Evolutionary conservation across 768 basidiomycete species (phyloP), one percentile per base, ranked within the genome.

Genomic region (Pleurotus tuber-regium): DNA sequence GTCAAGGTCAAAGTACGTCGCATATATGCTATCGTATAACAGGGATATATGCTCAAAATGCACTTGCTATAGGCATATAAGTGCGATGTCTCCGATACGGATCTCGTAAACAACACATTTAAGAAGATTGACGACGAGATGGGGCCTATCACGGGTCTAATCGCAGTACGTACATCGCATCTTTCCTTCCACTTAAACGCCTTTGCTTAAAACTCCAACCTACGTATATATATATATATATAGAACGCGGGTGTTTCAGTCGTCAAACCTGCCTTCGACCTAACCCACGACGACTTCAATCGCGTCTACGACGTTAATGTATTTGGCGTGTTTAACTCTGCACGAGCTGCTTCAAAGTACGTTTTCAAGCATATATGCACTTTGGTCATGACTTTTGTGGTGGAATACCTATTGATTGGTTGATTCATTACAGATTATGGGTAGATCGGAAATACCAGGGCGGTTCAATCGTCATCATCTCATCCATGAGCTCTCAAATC

Each of bases 401-500:
- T 19, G 12, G n/a, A 16, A 8, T 7, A 11, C n/a, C n/a, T 38
- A 3, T 38, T 14, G 35, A 14, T 16, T n/a, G 8, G 21, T 19
- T 38, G 35, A 38, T 26, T 2, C 47, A 3, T 4, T 8, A 19
- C 11, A 83, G 82, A 43, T 43, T 80, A 1, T 82, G 81, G 79
- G 63, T 60, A 0, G 66, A 72, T 0, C 51, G 59, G 16, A 61
- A 72, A 1, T 48, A 58, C 4, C 59, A 65, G 29, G 58, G 58
- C 14, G 78, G 79, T 0, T 82, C 83, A 0, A 86, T 86, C 53
- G 80, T 86, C 31, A 77, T 86, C 52, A 83, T 76, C 0, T 77
- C 80, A 1, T 83, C 81, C 4, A 87, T 86, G 83, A 80, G 79
- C 54, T 84, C 82, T 1, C 77, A 78, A 50, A 84, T 86, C 54